Conservation (phyloP, 495 filamentous ascomycete species). For the Penicillium parvum region DNA sequence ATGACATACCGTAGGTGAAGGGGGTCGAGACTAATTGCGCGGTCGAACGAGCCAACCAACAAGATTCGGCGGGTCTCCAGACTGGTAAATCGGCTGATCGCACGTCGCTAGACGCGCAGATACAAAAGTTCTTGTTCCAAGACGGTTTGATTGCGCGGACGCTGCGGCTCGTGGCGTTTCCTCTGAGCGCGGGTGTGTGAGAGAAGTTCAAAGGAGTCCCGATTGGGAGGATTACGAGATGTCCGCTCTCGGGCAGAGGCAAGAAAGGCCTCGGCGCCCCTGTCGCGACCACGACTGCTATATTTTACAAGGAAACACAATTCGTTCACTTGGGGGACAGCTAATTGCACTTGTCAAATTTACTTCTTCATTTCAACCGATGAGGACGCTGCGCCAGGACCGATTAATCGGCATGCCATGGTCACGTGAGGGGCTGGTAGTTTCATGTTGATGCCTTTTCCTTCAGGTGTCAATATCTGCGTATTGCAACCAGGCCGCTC, state of each 20-base stretch:
- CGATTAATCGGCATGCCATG: constrained; percentile 12
- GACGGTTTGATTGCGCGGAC: neutral
- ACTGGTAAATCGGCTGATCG: neutral
- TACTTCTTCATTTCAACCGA: neutral
- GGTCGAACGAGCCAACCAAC: neutral
- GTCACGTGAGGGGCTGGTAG: constrained; percentile 16
- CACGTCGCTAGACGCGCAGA: no score
- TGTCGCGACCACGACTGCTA: constrained; percentile 4
- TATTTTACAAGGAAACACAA: neutral
- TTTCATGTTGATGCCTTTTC: no score
- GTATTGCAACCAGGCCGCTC: no score
- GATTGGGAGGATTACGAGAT: constrained; percentile 18
- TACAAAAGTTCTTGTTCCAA: no score
- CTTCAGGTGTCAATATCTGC: no score
- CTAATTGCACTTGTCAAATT: neutral
- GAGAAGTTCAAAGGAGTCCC: constrained; percentile 21
- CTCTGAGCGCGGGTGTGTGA: constrained; percentile 14
- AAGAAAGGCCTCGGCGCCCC: constrained; percentile 9
- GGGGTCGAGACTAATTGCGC: constrained; percentile 15
- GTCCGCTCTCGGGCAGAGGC: constrained; percentile 19
- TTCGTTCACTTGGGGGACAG: neutral
- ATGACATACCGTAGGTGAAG: constrained; percentile 24
- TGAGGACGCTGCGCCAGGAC: constrained; percentile 7
- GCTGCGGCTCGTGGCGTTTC: constrained; percentile 8
- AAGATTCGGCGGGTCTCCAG: neutral